phyloP scores from a whole-genome alignment of 768 basidiomycete species.

The Mycena sanguinolenta region DNA sequence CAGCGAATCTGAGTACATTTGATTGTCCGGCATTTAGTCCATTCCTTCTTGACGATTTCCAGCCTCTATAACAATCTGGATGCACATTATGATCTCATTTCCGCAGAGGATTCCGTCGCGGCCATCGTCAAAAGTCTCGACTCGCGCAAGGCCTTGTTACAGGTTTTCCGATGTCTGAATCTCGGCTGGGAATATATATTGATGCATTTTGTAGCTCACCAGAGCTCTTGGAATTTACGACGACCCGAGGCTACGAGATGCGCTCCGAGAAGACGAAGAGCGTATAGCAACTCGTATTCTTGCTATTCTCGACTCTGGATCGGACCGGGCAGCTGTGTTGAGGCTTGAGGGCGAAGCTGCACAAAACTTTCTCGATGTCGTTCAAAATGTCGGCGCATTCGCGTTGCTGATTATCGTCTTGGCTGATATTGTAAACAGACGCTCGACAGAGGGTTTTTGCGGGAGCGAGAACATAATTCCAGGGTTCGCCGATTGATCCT shows the following conservation, averaged over 20 bases:
- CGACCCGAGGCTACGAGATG: not conserved
- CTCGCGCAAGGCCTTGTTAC: conserved; percentile 11
- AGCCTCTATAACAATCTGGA: not conserved
- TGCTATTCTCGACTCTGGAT: conserved; percentile 2
- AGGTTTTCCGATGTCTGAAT: not conserved
- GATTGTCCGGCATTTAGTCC: not conserved
- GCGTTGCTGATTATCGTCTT: not conserved
- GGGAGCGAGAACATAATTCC: not conserved
- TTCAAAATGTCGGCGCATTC: conserved; percentile 11
- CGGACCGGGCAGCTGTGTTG: conserved; percentile 4
- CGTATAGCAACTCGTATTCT: not conserved
- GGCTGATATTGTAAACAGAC: not conserved
- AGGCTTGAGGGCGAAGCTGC: conserved; percentile 10
- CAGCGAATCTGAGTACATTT: not conserved
- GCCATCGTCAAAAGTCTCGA: conserved; percentile 13
- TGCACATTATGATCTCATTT: not conserved
- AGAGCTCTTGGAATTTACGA: not conserved
- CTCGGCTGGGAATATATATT: not conserved
- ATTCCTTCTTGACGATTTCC: not conserved
- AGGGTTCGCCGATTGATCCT: conserved; percentile 31
- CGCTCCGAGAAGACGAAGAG: conserved; percentile 23
- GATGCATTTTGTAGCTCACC: conserved; percentile 2
- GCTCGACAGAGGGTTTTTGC: conserved; percentile 7
- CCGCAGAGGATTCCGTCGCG: not conserved
- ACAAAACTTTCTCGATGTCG: conserved; percentile 15